Evolutionary conservation across 306 rosid species (phyloP), one percentile per base, ranked within the genome.

Genomic region (Malus asiatica): DNA sequence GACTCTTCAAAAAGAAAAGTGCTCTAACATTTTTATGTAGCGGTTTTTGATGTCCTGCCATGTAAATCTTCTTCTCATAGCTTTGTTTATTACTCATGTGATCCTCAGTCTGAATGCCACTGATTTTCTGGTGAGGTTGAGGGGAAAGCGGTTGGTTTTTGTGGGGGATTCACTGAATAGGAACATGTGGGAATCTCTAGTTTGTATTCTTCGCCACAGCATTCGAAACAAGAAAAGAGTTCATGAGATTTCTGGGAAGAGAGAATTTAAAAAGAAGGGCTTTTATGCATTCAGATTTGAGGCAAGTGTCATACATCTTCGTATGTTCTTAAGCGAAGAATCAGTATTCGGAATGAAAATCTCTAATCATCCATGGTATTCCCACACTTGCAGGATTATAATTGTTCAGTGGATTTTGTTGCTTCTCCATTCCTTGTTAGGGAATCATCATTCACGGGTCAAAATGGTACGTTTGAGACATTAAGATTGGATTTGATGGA

Each of bases 161-260:
- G 98, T 92, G 71, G 99, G 99, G 60, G 99, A 96, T 80, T 96
- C 99, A 65, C 82, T 96, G 81, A 92, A 89, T 83, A 86, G 99
- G 78, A 92, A 92, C 86, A 92, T 92, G 99, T 96, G 99, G 99
- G 98, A 92, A 72, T 96, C 99, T 45, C 66, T 92, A 77, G 90
- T 90, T 38, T 96, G 99, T 83, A 84, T 90, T 27, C 96, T 96
- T 51, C 86, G 96, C 68, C 91, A 95, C 35, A 81, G 88, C 76
- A 60, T 89, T 52, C 35, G 42, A 30, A 57, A 88, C 87, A 92
- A 90, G 87, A 80, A 80, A 60, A 89, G 66, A 51, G 96, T 92
- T 53, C 78, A 83, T 75, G 98, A 96, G 86, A 89, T 92, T 72
- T 87, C 99, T 8, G 99, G 98, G 35, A 96, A 57, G 87, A 83